Evolutionary conservation across 164 flowering plant species (phyloP), one percentile per base, ranked within the genome.

Genomic region (Stephania yunnanensis): DNA sequence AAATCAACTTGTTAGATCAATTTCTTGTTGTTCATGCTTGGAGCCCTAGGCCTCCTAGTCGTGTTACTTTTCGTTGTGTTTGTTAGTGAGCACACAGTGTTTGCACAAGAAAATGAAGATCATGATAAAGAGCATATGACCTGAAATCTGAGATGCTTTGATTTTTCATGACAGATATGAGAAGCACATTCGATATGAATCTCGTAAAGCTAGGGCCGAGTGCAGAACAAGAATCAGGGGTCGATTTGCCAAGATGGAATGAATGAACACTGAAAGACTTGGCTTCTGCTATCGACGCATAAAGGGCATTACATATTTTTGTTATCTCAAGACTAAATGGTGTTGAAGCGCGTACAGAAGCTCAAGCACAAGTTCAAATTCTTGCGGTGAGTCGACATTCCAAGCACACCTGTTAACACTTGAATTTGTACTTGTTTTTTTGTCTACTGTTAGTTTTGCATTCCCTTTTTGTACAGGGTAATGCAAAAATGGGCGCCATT

Each of bases 141-240:
- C 42, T 71, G 71, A 76, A 12, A 67, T 17, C 68, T 11, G 9
- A 50, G 15, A 11, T 50, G 55, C 4, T 10, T 19, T 71, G 71
- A 5, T n/a, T 7, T 20, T 22, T 72, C 20, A 50, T 29, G 53
- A 69, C 86, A 92, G 97, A 82, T 92, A 84, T 65, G 97, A 89
- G 10, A 90, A 92, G 83, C 97, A 86, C 78, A 83, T 92, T 8
- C 86, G 94, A 65, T 92, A 92, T 76, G 97, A 89, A 82, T 86
- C 97, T 22, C 78, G 95, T 73, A 92, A 90, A 82, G 86, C 76
- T 74, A 87, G 91, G 17, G 97, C 97, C 71, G 95, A 93, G 72
- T 78, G 83, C 84, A 88, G 95, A 80, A 82, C 77, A 65, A 86
- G 97, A 77, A 82, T 93, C 46, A 91, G 74, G 78, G 97, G 97